Base-by-base conservation (phyloP, 495 filamentous ascomycete species). In the Aspergillus steynii region DNA sequence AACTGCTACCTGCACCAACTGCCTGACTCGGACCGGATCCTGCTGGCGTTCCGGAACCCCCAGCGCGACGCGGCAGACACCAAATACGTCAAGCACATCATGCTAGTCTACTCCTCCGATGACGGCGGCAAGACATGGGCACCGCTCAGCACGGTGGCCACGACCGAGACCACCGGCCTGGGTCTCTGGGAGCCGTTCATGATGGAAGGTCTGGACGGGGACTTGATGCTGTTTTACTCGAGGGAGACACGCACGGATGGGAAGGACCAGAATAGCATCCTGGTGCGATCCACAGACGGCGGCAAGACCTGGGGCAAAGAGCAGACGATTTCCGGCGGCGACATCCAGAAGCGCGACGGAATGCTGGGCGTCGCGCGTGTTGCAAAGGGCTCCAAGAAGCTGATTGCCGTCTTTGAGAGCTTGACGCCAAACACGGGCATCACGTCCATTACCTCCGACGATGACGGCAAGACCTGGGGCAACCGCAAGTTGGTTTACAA, bases 1-100 rank as follows among this genome's bases (percentile, higher is more conserved):
- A 58, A 58, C 56, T 58, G 56, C 56, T 50, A 58, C 29, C 45
- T 58, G 9, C 56, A 58, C 56, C 56, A 58, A 58, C 56, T 58
- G 56, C 56, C 56, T 9, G 31, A 50, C 26, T 58, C 56, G 15
- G 56, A 58, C 46, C 25, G 56, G 25, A 58, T 58, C 25, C 56
- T 58, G 28, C 3, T 50, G 56, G 56, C 56, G 5, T 58, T 58
- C 46, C 56, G 56, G 14, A 58, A 58, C 46, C 56, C 15, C 15
- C 12, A 58, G 46, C 56, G 56, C 48, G 42, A 50, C 45, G 15
- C 42, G 56, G 7, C 27, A 8, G 29, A 5, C 4, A 50, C 27
- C 2, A 47, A 58, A 47, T 58, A 58, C 49, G 29, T 34, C 29
- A 48, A 58, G n/a, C 31, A 58, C 50, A 50, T 58, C 46, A 50